Evolutionary conservation across 306 rosid species (phyloP), one percentile per base, ranked within the genome.

Genomic region (Nissolia schottii): DNA sequence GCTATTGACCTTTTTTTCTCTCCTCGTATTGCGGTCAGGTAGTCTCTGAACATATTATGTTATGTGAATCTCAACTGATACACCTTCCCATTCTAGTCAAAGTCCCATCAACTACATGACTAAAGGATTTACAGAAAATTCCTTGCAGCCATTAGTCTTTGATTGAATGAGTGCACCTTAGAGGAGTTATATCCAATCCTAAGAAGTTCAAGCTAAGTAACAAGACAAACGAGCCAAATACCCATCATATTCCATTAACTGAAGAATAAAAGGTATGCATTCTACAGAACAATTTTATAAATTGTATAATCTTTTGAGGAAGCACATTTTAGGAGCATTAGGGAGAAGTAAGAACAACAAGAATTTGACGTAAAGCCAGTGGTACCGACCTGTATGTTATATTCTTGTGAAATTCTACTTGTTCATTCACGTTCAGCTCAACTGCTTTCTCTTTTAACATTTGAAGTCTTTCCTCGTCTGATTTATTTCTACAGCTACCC

Each of bases 401-500:
- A 81, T 94, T 94, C 86, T 86, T 83, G 78, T 86, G 65, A 83
- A 94, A 91, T 77, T 94, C 91, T 72, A 94, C 90, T n/a, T 82
- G 87, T 35, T 67, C 77, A 14, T 87, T 90, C 59, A 94, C 83
- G 71, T 87, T 82, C 71, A 91, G 79, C 68, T 89, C 95, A 71
- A 76, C 23, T 58, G 98, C 97, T 74, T 75, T 89, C 63, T 65
- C 62, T 77, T 87, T 83, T 67, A 94, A 82, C 66, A 48, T 80
- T 67, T 94, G 86, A 16, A 94, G 84, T 74, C 98, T 91, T 78
- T 83, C 95, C 69, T 94, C 98, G 24, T 94, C 97, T 38, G 89
- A 70, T 31, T 80, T 84, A 79, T 89, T 94, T 74, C 96, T 87
- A 84, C 97, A 94, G 82, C 98, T 94, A 37, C 98, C 98, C 20